A percentile compares a stretch with the other conserved stretches of the same genome.
Evolutionary conservation across 768 basidiomycete species (phyloP).

Genomic region (Cyathus striatus): DNA sequence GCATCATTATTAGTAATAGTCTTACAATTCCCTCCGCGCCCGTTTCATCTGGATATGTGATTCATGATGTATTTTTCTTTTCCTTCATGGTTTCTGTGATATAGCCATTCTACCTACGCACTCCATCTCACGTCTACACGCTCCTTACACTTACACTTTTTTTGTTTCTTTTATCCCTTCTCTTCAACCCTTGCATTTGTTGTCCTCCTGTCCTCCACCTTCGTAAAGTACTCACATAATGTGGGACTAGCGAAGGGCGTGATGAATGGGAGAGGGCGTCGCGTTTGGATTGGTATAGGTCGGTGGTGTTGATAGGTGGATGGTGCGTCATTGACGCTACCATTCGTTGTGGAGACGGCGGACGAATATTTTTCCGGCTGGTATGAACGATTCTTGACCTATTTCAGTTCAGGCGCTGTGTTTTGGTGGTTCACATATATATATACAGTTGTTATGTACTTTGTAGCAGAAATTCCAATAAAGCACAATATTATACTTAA

Average conservation of each 20-base stretch:
- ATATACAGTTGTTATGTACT: too few relatives aligned
- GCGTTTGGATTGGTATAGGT: slow-evolving; percentile 25
- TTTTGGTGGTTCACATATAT: too few relatives aligned
- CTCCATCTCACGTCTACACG: slow-evolving; percentile 7
- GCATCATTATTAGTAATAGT: too few relatives aligned
- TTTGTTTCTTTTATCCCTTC: slow-evolving; percentile 5
- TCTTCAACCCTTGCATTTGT: slow-evolving; percentile 31
- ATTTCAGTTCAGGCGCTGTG: too few relatives aligned
- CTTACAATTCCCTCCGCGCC: slow-evolving; percentile 19
- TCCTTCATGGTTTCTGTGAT: slow-evolving; percentile 16
- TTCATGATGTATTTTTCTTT: slow-evolving; percentile 6
- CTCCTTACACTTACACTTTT: slow-evolving; percentile 11
- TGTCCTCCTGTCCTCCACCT: slow-evolving; percentile 69
- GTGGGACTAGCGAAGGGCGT: slow-evolving; percentile 39
- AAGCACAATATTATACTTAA: too few relatives aligned
- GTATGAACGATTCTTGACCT: too few relatives aligned
- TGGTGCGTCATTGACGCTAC: too few relatives aligned
- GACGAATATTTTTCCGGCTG: too few relatives aligned
- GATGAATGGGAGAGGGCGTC: slow-evolving; percentile 70
- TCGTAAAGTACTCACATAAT: slow-evolving; percentile 20
- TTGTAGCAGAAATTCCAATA: too few relatives aligned
- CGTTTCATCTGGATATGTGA: slow-evolving; percentile 14
- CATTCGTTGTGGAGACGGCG: too few relatives aligned
- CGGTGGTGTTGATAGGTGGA: slow-evolving; percentile 13
- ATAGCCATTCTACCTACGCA: slow-evolving; percentile 13